phyloP scores from a whole-genome alignment of 192 early-diverging fungal genomes.

The Dissophora globulifera region DNA sequence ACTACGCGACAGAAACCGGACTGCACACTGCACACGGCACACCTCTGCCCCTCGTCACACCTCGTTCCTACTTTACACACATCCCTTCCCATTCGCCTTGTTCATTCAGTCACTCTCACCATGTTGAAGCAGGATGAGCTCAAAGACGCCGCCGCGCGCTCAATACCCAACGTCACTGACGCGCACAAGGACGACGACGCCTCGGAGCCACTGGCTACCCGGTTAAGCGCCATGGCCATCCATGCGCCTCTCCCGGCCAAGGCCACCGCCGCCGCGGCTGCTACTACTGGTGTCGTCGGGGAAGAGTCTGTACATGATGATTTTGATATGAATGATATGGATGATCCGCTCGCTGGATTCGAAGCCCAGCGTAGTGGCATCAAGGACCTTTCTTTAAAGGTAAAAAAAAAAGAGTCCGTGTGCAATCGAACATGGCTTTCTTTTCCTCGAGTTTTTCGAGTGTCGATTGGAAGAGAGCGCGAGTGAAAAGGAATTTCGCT shows the following conservation, averaged over 20 bases:
- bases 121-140: conserved; percentile 51
- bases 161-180: conserved; percentile 17
- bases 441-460: too few relatives aligned
- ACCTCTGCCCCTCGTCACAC: too few relatives aligned
- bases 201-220: conserved; percentile 6
- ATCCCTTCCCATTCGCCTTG: too few relatives aligned
- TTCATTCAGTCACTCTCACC: too few relatives aligned
- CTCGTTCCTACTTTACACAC: too few relatives aligned
- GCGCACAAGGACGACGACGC: not conserved
- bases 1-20: not conserved
- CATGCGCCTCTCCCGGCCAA: not conserved
- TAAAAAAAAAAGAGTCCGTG: not conserved
- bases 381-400: conserved; percentile 49
- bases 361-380: conserved; percentile 53
- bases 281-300: too few relatives aligned
- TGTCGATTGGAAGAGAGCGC: too few relatives aligned
- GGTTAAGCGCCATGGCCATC: conserved; percentile 22
- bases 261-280: not conserved
- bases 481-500: too few relatives aligned
- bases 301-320: too few relatives aligned
- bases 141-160: conserved; percentile 33
- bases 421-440: not conserved
- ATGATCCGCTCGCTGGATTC: conserved; percentile 50
- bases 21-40: not conserved
- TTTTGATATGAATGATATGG: conserved; percentile 52